Conservation (phyloP, 805 yeast species). For the Priceomyces fermenticarens region DNA sequence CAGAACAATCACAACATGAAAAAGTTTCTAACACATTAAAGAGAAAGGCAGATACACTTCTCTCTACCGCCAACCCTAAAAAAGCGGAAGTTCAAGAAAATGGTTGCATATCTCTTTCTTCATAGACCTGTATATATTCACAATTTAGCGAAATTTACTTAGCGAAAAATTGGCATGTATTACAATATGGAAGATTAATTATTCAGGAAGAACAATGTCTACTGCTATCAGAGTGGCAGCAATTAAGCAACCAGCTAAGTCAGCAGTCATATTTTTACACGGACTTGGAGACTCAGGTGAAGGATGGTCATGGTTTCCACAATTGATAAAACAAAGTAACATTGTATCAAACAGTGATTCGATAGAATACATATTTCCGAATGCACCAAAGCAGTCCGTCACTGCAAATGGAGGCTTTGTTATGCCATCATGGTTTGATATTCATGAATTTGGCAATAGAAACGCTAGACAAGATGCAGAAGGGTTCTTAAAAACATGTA, state of each 20-base stretch:
- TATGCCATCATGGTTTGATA: constrained; percentile 90
- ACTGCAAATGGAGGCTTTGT: constrained; percentile 61
- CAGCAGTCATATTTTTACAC: constrained; percentile 75
- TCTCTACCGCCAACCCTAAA: neutral
- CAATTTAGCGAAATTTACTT: neutral
- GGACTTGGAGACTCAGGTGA: constrained; percentile 90
- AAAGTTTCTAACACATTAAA: neutral
- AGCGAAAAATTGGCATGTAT: neutral
- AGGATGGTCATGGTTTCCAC: constrained; percentile 86
- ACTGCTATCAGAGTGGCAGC: constrained; percentile 29
- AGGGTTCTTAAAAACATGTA: constrained; percentile 53
- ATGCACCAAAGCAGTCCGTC: constrained; percentile 75
- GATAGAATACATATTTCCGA: constrained; percentile 79
- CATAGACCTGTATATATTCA: constrained; percentile 3
- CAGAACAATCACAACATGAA: neutral
- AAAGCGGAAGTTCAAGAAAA: neutral
- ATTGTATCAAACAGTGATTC: constrained; percentile 47
- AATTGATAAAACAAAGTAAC: constrained; percentile 45
- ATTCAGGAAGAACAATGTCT: constrained; percentile 3
- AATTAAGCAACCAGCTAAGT: constrained; percentile 22
- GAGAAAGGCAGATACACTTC: neutral
- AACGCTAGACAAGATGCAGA: constrained; percentile 46
- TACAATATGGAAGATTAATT: too few relatives aligned
- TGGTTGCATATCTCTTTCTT: neutral
- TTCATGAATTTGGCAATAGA: constrained; percentile 51